Percentiles rank a stretch among this genome's conserved stretches.
Evolutionary conservation across 1,284 basidiomycete species (phyloP).

Genomic region (Cryptococcus neoformans): DNA sequence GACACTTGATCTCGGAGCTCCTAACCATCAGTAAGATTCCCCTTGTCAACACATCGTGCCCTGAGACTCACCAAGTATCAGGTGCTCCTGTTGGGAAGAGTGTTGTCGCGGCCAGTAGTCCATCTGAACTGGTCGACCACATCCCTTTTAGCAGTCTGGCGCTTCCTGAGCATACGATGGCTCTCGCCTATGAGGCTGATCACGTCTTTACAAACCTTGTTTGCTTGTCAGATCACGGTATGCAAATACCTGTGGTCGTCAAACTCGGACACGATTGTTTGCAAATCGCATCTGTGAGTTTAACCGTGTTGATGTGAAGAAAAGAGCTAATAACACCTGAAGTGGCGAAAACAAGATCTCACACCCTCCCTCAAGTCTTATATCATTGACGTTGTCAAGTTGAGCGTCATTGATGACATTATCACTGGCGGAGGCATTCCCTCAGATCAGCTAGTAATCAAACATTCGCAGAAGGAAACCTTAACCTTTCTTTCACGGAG

Average conservation of each 20-base stretch:
- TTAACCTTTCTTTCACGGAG: constrained; percentile 38
- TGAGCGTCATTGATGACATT: constrained; percentile 72
- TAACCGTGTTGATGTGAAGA: background rate
- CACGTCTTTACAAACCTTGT: constrained; percentile 45
- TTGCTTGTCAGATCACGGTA: constrained; percentile 39
- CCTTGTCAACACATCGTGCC: background rate
- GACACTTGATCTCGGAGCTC: constrained; percentile 55
- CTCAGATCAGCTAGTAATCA: constrained; percentile 73
- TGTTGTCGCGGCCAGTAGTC: constrained; percentile 54
- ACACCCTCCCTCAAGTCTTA: constrained; percentile 36
- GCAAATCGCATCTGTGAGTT: constrained; percentile 41
- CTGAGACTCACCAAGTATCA: constrained; percentile 28
- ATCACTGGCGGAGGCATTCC: constrained; percentile 74
- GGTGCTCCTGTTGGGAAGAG: constrained; percentile 58
- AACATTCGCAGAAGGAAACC: constrained; percentile 52
- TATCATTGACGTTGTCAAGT: constrained; percentile 41
- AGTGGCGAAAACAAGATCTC: constrained; percentile 43
- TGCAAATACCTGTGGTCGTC: constrained; percentile 43
- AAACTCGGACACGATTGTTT: constrained; percentile 42
- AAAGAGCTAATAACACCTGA: background rate
- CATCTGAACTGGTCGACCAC: constrained; percentile 66
- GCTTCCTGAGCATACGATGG: constrained; percentile 42
- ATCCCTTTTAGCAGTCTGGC: constrained; percentile 58
- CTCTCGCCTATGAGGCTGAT: constrained; percentile 39
- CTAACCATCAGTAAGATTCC: constrained; percentile 66